Conservation (phyloP, 305 asterid species). For the Coffea humblotiana region DNA sequence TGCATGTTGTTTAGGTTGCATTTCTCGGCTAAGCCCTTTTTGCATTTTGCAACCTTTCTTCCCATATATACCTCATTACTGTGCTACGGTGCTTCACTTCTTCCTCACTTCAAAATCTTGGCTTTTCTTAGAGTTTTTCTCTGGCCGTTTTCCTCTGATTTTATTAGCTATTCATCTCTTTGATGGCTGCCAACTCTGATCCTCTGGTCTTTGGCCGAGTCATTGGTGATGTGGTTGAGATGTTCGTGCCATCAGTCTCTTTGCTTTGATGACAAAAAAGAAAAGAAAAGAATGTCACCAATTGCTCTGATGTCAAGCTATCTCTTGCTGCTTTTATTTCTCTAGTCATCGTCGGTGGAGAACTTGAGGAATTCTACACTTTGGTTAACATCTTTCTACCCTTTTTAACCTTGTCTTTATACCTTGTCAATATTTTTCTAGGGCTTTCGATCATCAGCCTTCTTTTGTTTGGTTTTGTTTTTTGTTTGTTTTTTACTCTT, state of each 20-base stretch:
- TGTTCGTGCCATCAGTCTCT: background rate
- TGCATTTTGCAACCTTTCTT: background rate
- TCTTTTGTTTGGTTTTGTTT: background rate
- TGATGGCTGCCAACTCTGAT: conserved; percentile 34
- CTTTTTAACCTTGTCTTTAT: background rate
- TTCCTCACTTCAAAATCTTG: too few relatives aligned
- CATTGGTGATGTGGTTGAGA: conserved; percentile 4
- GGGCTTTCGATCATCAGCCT: background rate
- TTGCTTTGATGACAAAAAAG: background rate
- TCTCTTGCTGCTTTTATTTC: conserved; percentile 48
- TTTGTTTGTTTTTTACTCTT: too few relatives aligned
- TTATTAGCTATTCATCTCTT: background rate
- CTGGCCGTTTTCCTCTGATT: background rate
- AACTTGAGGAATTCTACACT: conserved; percentile 41
- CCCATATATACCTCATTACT: conserved; percentile 1
- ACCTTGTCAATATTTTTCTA: background rate
- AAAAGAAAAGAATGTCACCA: background rate
- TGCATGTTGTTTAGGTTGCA: conserved; percentile 40
- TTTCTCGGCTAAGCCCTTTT: background rate
- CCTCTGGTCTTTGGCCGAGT: background rate
- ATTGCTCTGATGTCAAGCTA: conserved; percentile 34
- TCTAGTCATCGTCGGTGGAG: conserved; percentile 44
- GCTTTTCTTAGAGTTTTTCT: background rate
- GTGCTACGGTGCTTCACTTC: too few relatives aligned
- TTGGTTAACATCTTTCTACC: conserved; percentile 28